Evolutionary conservation across 306 rosid genomes (phyloP), one percentile per base, ranked within the genome.

Genomic region (Lathyrus tuberosus): DNA sequence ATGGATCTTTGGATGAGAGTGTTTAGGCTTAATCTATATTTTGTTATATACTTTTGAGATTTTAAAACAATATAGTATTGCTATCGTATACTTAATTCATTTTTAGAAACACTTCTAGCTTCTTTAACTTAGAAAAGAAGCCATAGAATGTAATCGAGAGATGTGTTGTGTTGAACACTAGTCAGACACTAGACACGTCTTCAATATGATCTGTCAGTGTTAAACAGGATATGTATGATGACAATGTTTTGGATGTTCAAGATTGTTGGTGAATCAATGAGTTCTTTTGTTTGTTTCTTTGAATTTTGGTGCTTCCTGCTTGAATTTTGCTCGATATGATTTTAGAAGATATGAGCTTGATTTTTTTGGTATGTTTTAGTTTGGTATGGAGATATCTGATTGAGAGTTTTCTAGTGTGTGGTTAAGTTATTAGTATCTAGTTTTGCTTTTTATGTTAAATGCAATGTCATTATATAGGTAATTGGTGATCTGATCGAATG

Each of bases 231-330:
- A 57, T 57, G 63, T 1, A 72, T 46, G 41, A 6, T 63, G 20
- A 8, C 30, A 51, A 4, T 67, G 3, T 62, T 70, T 64, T 52
- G 48, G 61, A 57, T 74, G 44, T 40, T 35, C 28, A 41, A 38
- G 5, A 69, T 14, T 26, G 59, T 56, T 30, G 48, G 8, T 64
- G 14, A 64, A 64, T 37, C 8, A 12, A 35, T 8, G 3, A 14
- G 2, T 53, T 43, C 16, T 69, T 37, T 33, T 58, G 5, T 74
- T 37, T 14, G n/a, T 37, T 33, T 58, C 3, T 74, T 37, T 14
- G n/a, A 11, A 49, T 10, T 70, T 15, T 70, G 42, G 16, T 71
- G 46, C 14, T 24, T 14, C 44, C 46, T 22, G 26, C 44, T 43
- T 30, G 54, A 33, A 46, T 43, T 33, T 57, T 10, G 42, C 35